A percentile compares a stretch with the other conserved stretches of the same genome.
phyloP scores from a whole-genome alignment of 179 eudicot genomes.

The Beta lomatogona region DNA sequence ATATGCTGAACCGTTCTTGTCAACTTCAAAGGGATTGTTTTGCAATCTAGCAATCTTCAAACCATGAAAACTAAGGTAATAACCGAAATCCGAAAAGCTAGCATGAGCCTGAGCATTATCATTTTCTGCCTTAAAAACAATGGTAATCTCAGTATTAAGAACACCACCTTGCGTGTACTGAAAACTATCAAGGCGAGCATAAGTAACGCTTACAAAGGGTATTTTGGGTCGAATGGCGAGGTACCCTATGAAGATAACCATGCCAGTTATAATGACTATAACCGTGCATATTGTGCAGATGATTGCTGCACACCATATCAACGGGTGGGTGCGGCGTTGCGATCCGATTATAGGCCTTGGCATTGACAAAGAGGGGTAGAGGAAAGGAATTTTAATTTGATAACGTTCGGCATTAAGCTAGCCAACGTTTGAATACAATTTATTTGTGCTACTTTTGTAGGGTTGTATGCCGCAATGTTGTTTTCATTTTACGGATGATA shows the following conservation, averaged over 20 bases:
- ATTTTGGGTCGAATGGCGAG: slow-evolving; percentile 49
- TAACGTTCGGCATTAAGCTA: slow-evolving; percentile 22
- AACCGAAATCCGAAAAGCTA: slow-evolving; percentile 52
- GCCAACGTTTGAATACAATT: background rate
- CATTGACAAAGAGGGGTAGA: slow-evolving; percentile 21
- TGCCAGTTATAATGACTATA: slow-evolving; percentile 51
- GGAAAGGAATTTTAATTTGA: background rate
- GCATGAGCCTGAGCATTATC: slow-evolving; percentile 55
- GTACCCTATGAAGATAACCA: slow-evolving; percentile 59
- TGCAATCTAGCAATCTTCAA: slow-evolving; percentile 42
- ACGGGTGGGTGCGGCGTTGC: slow-evolving; percentile 43
- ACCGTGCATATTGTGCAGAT: slow-evolving; percentile 60
- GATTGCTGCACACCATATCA: slow-evolving; percentile 63
- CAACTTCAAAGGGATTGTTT: slow-evolving; percentile 48
- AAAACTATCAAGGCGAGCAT: slow-evolving; percentile 56
- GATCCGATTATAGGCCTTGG: slow-evolving; percentile 23
- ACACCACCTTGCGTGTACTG: slow-evolving; percentile 44
- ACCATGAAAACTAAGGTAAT: slow-evolving; percentile 42
- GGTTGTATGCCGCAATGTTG: background rate
- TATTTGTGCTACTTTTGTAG: background rate
- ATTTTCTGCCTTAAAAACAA: slow-evolving; percentile 55
- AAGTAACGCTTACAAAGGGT: slow-evolving; percentile 48
- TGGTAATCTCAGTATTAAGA: slow-evolving; percentile 48
- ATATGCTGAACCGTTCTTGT: slow-evolving; percentile 28
- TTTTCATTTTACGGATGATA: slow-evolving; percentile 4